A percentile compares a stretch with the other conserved stretches of the same genome.
These are phyloP conservation scores for Brassica carinata DNA, from an alignment of 345 rosid species.

Conservation along the genomic window DNA sequence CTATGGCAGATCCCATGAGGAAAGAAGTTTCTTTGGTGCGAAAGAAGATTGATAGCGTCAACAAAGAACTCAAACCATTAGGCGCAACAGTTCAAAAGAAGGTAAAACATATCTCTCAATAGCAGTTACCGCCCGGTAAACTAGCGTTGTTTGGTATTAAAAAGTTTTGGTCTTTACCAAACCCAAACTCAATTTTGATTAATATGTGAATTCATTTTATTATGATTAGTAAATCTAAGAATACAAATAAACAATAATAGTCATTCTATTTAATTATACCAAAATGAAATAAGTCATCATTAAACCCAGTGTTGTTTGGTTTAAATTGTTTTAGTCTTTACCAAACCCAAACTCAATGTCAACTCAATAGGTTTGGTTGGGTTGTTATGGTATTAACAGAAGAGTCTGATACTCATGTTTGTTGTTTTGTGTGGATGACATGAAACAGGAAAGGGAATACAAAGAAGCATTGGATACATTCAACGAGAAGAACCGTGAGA, in stretches of 20 bases:
- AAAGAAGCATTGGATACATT: constrained; percentile 78
- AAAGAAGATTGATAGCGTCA: constrained; percentile 85
- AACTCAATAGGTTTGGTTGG: constrained; percentile 13
- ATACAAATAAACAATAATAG: too few species aligned
- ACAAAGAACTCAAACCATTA: constrained; percentile 90
- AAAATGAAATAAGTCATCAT: too few species aligned
- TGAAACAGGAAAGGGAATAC: constrained; percentile 78
- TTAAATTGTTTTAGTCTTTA: background rate
- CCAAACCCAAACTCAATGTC: constrained; percentile 26
- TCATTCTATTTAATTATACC: too few species aligned
- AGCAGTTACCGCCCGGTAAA: background rate
- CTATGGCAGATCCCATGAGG: constrained; percentile 93
- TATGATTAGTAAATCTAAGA: too few species aligned
- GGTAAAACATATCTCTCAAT: constrained; percentile 43
- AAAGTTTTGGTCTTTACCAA: constrained; percentile 5
- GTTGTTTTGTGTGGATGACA: constrained; percentile 9
- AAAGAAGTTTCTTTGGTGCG: constrained; percentile 80
- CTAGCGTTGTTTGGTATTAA: background rate
- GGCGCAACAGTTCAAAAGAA: constrained; percentile 86
- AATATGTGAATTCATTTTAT: too few species aligned
- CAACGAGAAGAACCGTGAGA: constrained; percentile 81
- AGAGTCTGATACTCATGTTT: constrained; percentile 7
- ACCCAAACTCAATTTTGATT: constrained; percentile 8
- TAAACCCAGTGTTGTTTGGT: background rate
- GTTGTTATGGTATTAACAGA: constrained; percentile 23